Base-by-base conservation (phyloP, 805 yeast species). In the Monosporozyma yasuniensis region DNA sequence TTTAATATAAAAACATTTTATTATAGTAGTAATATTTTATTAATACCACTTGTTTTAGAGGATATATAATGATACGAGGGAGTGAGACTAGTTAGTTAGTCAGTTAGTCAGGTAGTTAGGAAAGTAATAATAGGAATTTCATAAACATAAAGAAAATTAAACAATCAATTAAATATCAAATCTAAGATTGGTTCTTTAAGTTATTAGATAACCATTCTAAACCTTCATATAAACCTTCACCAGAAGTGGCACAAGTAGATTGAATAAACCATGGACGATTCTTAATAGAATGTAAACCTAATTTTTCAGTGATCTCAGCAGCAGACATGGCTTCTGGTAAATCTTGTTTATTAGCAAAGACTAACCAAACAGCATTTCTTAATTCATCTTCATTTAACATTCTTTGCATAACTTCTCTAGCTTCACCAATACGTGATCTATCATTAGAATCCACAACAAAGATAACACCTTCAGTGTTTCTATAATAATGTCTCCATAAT, bases 231-330 rank as follows among this genome's bases (percentile, higher is more conserved):
- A 89, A 79, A 79, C 98, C 98, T 72, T 90, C 97, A 77, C 98
- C 99, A 56, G 98, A 87, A 61, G 98, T 93, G 61, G 99, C 99
- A 77, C 98, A 90, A 56, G 98, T 87, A 61, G 99, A 89, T 77
- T 91, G 97, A 70, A 93, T 91, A 77, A 87, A 91, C 99, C 99
- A 93, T 67, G 96, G 96, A 76, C 98, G 87, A 78, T 90, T 96
- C 79, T 96, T 86, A 72, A 93, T 85, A 50, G 96, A 87, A 72
- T 90, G 96, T 69, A 91, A 84, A 58, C 96, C 97, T 67, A 91
- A 81, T 75, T 88, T 89, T 76, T 89, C 96, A 63, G 97, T 89
- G 72, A 91, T 87, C 77, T 91, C 98, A 58, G 96, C 96, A 59
- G 98, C 96, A 71, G 87, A 87, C 97, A 91, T 90, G 63, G 98